Percentiles rank a stretch among this genome's conserved stretches.
phyloP scores from a whole-genome alignment of 73 alveolate genomes.

The Effrenium voratum region DNA sequence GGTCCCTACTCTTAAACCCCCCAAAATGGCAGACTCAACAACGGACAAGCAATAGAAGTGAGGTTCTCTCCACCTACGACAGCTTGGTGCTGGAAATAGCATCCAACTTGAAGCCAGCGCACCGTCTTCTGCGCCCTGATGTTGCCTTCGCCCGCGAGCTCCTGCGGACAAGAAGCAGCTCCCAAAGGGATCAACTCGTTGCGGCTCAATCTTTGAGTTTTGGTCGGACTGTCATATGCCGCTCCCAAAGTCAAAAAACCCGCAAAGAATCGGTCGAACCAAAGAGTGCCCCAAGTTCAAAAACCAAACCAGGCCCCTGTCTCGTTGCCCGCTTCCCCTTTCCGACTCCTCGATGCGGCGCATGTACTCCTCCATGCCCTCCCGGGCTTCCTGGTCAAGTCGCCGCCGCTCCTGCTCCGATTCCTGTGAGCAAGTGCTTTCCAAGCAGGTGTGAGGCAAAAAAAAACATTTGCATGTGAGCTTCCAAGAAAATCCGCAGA shows the following conservation, averaged over 20 bases:
- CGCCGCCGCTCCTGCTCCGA: slow-evolving; percentile 60
- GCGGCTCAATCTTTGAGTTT: too few relatives aligned
- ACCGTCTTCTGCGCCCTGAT: slow-evolving; percentile 72
- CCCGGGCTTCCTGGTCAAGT: slow-evolving; percentile 86
- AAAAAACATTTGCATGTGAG: neutral
- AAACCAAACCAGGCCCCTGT: neutral
- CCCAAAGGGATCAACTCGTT: too few relatives aligned
- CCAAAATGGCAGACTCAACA: neutral
- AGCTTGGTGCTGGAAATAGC: too few relatives aligned
- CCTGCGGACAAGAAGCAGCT: neutral
- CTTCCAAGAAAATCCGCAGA: neutral
- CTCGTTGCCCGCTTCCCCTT: neutral
- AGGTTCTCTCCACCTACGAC: too few relatives aligned
- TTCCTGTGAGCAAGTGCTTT: slow-evolving; percentile 30
- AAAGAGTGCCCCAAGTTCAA: neutral
- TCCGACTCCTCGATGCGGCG: slow-evolving; percentile 21
- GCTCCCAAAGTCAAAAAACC: neutral
- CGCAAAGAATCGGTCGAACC: neutral
- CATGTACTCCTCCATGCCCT: slow-evolving; percentile 88
- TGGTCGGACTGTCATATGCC: too few relatives aligned
- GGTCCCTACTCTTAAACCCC: neutral
- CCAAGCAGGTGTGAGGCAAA: neutral
- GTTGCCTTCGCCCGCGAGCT: slow-evolving; percentile 61
- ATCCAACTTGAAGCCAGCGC: too few relatives aligned
- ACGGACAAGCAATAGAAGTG: too few relatives aligned